Evolutionary conservation across 176 grass and related monocot species (phyloP), one percentile per base, ranked within the genome.

Genomic region (Hyparrhenia diplandra): DNA sequence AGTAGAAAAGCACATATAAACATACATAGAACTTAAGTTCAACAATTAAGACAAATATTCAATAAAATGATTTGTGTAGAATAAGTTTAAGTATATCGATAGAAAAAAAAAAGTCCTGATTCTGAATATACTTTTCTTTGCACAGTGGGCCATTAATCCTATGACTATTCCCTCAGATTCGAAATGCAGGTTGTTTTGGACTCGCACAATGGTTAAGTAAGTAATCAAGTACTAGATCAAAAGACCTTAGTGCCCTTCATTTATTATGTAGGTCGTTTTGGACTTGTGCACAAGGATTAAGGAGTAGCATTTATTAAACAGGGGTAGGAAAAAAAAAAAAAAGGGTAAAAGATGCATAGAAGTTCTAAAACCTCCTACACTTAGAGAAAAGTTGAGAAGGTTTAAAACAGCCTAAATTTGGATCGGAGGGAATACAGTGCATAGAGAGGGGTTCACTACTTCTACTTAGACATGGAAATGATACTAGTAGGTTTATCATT

Each of bases 1-100:
- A 82, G 39, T 52, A 85, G 60, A 71, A 76, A 80, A 28, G 13
- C 29, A 61, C 2, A 29, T 32, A 62, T 64, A 84, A 73, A 88
- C 12, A 85, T 80, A 71, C 5, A 40, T 71, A 43, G 24, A 91
- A 80, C 45, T 46, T 37, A 46, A 81, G 35, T 61, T 37, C 3
- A 39, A 59, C 78, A 79, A 29, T n/a, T 16, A 49, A n/a, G 3
- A 25, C 20, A 62, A 62, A 62, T 29, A 47, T 60, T 70, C 21
- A 82, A 72, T 37, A 25, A 24, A 8, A 76, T 21, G 17, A 79
- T 49, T 61, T 68, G 17, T 49, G 11, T 12, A 32, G 35, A 72
- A 37, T 66, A 75, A 43, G 25, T 63, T 67, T 41, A 80, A 55
- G 46, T 20, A 78, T 55, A 78, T 68, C 12, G 39, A 27, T 59